Conservation (phyloP, 2,329 filamentous ascomycete genomes). For the Hypoxylon rubiginosum region DNA sequence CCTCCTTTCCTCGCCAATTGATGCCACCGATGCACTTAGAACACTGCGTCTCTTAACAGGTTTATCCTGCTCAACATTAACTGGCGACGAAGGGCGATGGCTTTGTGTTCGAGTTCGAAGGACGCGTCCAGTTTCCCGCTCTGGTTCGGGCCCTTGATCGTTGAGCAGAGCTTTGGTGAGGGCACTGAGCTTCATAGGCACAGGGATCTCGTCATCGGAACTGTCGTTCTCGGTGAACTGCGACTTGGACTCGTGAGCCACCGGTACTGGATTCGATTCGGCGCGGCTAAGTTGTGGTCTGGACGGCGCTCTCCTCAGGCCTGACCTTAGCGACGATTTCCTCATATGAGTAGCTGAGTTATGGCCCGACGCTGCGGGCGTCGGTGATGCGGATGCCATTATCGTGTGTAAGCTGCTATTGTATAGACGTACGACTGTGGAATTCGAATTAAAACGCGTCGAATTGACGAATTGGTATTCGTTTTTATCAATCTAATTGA, state of each 20-base stretch:
- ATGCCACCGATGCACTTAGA: constrained; percentile 60
- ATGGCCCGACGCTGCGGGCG: constrained; percentile 64
- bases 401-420: constrained; percentile 15
- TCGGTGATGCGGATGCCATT: constrained; percentile 54
- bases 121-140: constrained; percentile 56
- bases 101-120: constrained; percentile 61
- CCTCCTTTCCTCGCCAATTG: constrained; percentile 60
- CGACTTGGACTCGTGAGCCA: constrained; percentile 54
- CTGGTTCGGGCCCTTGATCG: constrained; percentile 67
- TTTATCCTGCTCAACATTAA: constrained; percentile 46
- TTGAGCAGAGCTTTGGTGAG: constrained; percentile 88
- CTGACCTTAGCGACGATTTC: constrained; percentile 69
- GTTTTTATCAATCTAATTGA: constrained; percentile 49
- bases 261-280: constrained; percentile 59
- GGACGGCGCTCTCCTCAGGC: constrained; percentile 64
- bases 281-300: constrained; percentile 60
- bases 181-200: constrained; percentile 93
- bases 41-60: constrained; percentile 63
- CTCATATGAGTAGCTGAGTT: constrained; percentile 60
- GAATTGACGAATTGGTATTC: constrained; percentile 49
- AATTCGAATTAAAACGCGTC: constrained; percentile 41
- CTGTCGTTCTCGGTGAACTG: constrained; percentile 78
- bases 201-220: constrained; percentile 93
- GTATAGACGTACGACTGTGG: constrained; percentile 27
- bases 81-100: constrained; percentile 59